These are phyloP conservation scores for Cytospora paraplurivora DNA, from an alignment of 2,329 filamentous ascomycete species.

Conservation along the genomic window DNA sequence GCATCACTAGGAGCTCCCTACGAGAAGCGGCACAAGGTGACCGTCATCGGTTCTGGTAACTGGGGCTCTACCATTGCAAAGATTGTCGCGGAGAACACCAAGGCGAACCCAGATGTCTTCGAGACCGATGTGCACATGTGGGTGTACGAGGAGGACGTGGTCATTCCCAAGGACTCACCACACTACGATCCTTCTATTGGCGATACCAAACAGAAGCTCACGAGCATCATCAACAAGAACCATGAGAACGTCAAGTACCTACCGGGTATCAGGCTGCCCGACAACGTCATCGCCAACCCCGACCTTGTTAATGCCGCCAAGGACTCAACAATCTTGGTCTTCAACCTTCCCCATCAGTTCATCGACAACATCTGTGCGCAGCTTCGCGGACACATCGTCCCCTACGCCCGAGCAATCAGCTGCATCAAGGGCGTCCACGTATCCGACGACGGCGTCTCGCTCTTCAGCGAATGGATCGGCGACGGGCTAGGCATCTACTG, in stretches of 20 bases:
- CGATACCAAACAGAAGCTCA: constrained; percentile 80
- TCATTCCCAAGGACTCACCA: constrained; percentile 69
- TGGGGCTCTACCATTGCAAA: constrained; percentile 99
- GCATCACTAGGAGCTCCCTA: constrained; percentile 48
- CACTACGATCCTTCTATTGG: constrained; percentile 68
- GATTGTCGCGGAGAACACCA: constrained; percentile 91
- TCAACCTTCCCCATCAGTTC: constrained; percentile 97
- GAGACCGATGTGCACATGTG: constrained; percentile 95
- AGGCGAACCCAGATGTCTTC: constrained; percentile 75
- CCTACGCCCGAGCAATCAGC: constrained; percentile 89
- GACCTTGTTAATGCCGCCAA: constrained; percentile 78
- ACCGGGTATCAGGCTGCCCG: constrained; percentile 79
- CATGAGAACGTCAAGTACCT: constrained; percentile 99
- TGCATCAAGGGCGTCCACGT: constrained; percentile 99
- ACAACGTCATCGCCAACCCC: constrained; percentile 83
- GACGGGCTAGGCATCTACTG: constrained; percentile 93
- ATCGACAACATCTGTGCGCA: constrained; percentile 84
- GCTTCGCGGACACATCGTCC: constrained; percentile 84
- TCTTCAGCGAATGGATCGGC: constrained; percentile 95
- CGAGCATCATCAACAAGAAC: constrained; percentile 82
- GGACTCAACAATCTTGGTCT: constrained; percentile 85
- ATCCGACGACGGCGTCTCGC: constrained; percentile 77
- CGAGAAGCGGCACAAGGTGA: constrained; percentile 84
- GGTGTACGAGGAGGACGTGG: constrained; percentile 94
- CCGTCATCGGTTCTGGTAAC: constrained; percentile 93